These are phyloP conservation scores for Lepidium didymum DNA, from an alignment of 345 rosid species.

Conservation along the genomic window DNA sequence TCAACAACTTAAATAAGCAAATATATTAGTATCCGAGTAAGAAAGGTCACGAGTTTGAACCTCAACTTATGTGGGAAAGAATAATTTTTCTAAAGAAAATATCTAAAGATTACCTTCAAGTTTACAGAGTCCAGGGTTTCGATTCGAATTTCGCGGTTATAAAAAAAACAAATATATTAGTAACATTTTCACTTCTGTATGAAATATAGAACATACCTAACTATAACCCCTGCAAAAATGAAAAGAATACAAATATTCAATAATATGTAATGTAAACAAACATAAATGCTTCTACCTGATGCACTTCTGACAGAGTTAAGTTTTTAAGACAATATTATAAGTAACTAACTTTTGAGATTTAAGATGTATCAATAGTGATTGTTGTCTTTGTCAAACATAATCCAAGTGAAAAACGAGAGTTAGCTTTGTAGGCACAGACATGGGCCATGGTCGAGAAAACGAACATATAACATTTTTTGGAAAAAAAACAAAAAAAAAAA, in stretches of 20 bases:
- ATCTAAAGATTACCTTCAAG: no score
- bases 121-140: no score
- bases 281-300: not conserved
- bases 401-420: slow-evolving; percentile 11
- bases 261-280: not conserved
- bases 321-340: not conserved
- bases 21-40: no score
- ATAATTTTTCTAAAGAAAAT: no score
- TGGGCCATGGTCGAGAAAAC: slow-evolving; percentile 6
- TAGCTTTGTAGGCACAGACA: slow-evolving; percentile 7
- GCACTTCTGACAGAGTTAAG: not conserved
- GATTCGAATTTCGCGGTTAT: no score
- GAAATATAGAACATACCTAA: no score
- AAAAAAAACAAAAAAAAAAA: not conserved
- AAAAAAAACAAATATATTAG: no score
- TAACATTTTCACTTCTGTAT: no score
- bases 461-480: not conserved
- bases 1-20: no score
- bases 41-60: no score
- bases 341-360: not conserved
- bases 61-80: no score
- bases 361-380: not conserved
- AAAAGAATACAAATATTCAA: not conserved
- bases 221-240: not conserved
- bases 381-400: not conserved